Evolutionary conservation across 2,329 filamentous ascomycete genomes (phyloP).

Genomic region (Fusarium tricinctum): DNA sequence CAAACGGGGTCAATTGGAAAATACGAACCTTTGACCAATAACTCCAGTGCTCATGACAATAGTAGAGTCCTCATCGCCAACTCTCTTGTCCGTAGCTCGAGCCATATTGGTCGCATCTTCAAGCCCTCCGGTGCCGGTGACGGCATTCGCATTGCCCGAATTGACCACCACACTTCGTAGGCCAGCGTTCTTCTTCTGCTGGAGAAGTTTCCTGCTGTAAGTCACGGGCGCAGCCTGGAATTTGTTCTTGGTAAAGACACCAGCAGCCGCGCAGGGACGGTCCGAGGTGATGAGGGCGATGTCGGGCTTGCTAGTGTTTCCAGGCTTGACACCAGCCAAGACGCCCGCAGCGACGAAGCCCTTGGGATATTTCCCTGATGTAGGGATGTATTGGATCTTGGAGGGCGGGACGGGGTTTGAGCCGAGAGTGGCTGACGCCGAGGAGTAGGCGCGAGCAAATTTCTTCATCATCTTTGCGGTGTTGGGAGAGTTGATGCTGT

Average conservation of each 20-base stretch:
- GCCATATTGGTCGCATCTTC: conserved; percentile 93
- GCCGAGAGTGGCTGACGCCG: conserved; percentile 47
- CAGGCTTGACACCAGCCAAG: conserved; percentile 92
- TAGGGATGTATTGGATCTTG: conserved; percentile 93
- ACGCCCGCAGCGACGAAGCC: conserved; percentile 90
- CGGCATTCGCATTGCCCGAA: conserved; percentile 96
- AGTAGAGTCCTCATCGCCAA: conserved; percentile 69
- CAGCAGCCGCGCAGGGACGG: conserved; percentile 85
- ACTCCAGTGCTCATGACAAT: conserved; percentile 99
- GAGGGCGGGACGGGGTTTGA: conserved; percentile 72
- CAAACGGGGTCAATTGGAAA: conserved; percentile 14
- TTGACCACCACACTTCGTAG: conserved; percentile 90
- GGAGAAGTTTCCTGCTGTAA: conserved; percentile 80
- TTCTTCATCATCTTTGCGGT: conserved; percentile 49
- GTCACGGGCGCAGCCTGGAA: conserved; percentile 97
- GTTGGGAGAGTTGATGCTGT: conserved; percentile 27
- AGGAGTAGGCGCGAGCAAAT: conserved; percentile 55
- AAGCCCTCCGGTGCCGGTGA: conserved; percentile 90
- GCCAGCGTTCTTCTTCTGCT: conserved; percentile 74
- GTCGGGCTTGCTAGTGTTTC: conserved; percentile 92
- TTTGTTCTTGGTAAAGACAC: conserved; percentile 97
- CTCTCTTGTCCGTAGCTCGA: conserved; percentile 76
- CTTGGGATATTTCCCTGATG: conserved; percentile 86
- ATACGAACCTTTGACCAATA: conserved; percentile 84
- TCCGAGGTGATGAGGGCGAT: conserved; percentile 91